Evolutionary conservation across 2,329 filamentous ascomycete species (phyloP).

Genomic region (Penicillium rolfsii): DNA sequence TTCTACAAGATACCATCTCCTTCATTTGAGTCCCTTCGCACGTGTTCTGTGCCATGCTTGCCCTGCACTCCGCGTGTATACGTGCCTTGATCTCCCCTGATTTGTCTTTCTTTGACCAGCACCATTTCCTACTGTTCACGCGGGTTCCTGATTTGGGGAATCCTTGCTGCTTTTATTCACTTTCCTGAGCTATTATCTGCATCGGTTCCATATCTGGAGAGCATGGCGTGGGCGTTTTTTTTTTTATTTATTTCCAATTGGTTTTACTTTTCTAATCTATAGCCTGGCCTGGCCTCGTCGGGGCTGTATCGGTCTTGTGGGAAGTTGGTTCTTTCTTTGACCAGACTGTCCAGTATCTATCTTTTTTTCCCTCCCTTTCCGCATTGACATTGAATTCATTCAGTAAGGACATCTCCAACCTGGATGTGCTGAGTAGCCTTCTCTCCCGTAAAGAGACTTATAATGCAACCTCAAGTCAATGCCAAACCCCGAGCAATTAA

Average conservation of each 20-base stretch:
- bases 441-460: background rate
- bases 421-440: background rate
- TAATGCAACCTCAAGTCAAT: background rate
- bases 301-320: background rate
- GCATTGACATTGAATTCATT: background rate
- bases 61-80: background rate
- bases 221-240: constrained; percentile 29
- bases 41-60: constrained; percentile 3
- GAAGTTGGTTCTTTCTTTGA: constrained; percentile 7
- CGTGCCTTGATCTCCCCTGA: constrained; percentile 5
- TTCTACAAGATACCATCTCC: constrained; percentile 16
- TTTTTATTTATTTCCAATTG: constrained; percentile 8
- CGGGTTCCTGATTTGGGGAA: background rate
- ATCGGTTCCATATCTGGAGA: constrained; percentile 23
- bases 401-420: background rate
- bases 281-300: background rate
- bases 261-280: background rate
- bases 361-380: background rate
- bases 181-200: constrained; percentile 23
- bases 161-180: constrained; percentile 2
- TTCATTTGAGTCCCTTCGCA: constrained; percentile 11
- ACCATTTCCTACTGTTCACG: background rate
- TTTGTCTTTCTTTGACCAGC: constrained; percentile 16
- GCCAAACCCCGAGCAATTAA: background rate
- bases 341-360: background rate